Base-by-base conservation (phyloP, 768 basidiomycete genomes). In the Pseudohyphozyma bogoriensis region DNA sequence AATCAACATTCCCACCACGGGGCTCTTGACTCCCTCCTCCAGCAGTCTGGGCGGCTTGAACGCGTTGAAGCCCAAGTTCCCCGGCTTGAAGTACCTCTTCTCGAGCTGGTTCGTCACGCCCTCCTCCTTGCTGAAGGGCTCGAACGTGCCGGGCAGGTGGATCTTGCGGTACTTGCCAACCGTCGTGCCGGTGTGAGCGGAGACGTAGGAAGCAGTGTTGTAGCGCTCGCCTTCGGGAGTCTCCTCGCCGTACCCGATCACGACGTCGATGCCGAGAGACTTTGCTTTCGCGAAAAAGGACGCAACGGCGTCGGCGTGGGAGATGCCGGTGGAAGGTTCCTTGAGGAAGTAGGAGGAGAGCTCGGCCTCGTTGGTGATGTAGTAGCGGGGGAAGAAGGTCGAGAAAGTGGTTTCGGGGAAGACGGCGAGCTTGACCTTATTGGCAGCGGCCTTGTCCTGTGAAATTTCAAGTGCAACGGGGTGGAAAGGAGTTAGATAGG, bases 71-170 rank as follows among this genome's bases (percentile, higher is more conserved):
- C 72, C 71, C n/a, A 71, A 63, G 46, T 73, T 58, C 4, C 73
- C 73, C 0, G 72, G 72, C n/a, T 65, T 60, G 58, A 73, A 73
- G 60, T 72, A 72, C 35, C 72, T 56, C 58, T 73, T 73, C 63
- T 73, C 73, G 45, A 73, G 72, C 62, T 73, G 73, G 55, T 73
- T 72, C 18, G 72, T 73, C 16, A 72, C 71, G 24, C 51, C 59
- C 5, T 66, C 63, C n/a, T 71, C 65, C 18, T 64, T 57, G 51
- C 66, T 64, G 66, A 72, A 73, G 7, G 73, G 73, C 62, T 73
- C 72, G 37, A 68, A 42, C 11, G 72, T 60, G 29, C 72, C 71
- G 4, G 71, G 70, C 9, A 71, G 59, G 55, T 72, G 71, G 13
- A 73, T 62, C 54, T 73, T 73, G 42, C 71, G 62, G 53, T 72